phyloP scores from a whole-genome alignment of 176 grass and related monocot species.

The Puya raimondii region DNA sequence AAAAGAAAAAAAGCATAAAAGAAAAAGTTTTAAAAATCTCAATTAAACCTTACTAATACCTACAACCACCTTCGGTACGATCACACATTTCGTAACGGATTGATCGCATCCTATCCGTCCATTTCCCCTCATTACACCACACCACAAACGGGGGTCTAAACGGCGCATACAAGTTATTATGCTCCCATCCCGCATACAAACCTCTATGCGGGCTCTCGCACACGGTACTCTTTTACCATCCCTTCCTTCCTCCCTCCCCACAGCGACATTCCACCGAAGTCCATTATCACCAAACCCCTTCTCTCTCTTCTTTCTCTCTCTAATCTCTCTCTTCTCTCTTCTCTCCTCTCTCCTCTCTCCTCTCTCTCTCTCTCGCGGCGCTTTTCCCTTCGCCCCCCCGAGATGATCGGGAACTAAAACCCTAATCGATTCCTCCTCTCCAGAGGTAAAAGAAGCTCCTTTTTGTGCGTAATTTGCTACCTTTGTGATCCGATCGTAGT shows the following conservation, averaged over 20 bases:
- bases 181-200: neutral
- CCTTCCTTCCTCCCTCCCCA: no score
- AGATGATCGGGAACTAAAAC: conserved; percentile 20
- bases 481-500: neutral
- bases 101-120: neutral
- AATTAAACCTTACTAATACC: no score
- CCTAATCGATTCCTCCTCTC: conserved; percentile 20
- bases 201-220: neutral
- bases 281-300: conserved; percentile 4
- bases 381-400: neutral
- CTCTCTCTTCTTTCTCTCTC: conserved; percentile 6
- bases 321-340: neutral
- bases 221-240: conserved; percentile 6
- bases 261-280: conserved; percentile 33
- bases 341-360: neutral
- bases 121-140: neutral
- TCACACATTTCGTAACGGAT: neutral
- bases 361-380: neutral
- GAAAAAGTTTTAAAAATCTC: no score
- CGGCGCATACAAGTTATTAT: neutral
- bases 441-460: conserved; percentile 10
- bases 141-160: no score
- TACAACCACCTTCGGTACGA: neutral
- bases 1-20: no score
- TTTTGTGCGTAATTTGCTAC: neutral